These are phyloP conservation scores for Salix suchowensis DNA, from an alignment of 345 rosid genomes.

Conservation along the genomic window DNA sequence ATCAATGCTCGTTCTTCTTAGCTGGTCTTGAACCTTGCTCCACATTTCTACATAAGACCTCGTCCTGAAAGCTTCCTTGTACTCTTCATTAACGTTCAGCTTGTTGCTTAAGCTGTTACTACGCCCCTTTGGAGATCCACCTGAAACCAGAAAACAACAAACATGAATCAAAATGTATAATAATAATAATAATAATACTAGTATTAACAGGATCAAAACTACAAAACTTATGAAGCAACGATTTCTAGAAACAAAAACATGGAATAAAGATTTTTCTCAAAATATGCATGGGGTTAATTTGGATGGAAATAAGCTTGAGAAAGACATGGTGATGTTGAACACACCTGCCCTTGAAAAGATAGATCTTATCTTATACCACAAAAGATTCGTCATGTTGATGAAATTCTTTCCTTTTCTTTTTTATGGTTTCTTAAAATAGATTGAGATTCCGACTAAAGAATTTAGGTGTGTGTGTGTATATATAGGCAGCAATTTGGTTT, in stretches of 20 bases:
- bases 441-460: neutral
- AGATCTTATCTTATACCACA: slow-evolving; percentile 27
- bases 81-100: slow-evolving; percentile 65
- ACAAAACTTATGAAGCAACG: neutral
- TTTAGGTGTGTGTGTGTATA: neutral
- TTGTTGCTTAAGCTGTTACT: slow-evolving; percentile 34
- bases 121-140: slow-evolving; percentile 26
- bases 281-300: neutral
- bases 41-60: slow-evolving; percentile 68
- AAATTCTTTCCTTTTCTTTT: neutral
- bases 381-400: slow-evolving; percentile 21
- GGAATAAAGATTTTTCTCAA: neutral
- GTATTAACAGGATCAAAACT: neutral
- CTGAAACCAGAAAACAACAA: slow-evolving; percentile 29
- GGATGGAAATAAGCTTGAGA: neutral
- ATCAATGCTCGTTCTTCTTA: slow-evolving; percentile 15
- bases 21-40: slow-evolving; percentile 50
- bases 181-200: no score
- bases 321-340: neutral
- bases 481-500: slow-evolving; percentile 3
- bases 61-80: slow-evolving; percentile 78
- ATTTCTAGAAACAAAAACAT: neutral
- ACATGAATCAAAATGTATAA: neutral
- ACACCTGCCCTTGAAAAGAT: slow-evolving; percentile 38
- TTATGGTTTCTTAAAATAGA: neutral